Base-by-base conservation (phyloP, 2,329 filamentous ascomycete genomes). In the Colletotrichum graminicola region DNA sequence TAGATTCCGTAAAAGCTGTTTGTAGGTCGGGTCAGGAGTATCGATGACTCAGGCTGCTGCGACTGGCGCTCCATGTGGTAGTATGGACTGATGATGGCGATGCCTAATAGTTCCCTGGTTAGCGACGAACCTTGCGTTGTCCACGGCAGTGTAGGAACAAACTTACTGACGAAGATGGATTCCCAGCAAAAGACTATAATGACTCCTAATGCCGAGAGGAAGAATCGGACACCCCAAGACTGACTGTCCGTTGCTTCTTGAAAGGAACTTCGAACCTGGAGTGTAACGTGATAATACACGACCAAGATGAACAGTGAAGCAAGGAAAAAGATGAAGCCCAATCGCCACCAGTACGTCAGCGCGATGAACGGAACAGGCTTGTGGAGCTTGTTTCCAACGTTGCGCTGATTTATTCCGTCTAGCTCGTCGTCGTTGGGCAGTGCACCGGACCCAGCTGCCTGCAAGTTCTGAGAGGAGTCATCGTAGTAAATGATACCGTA, bases 1-100 rank as follows among this genome's bases (percentile, higher is more conserved):
- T 79, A 78, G 71, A 88, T 71, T 0, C 84, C 85, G 0, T 81
- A 83, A 47, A 87, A 84, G 3, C 82, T 81, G 66, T 87, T 86
- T 0, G 83, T 84, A 1, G 81, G 80, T 0, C 82, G 80, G 1
- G 80, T 81, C 21, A 85, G 74, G 10, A 85, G 77, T 21, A 86
- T 81, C 6, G 82, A 82, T 16, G 80, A 78, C 29, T 76, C 75
- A 11, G 81, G 78, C 1, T 77, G 76, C 71, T 80, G 80, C 52
- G 81, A 78, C 4, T 76, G 78, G 2, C 74, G 56, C 2, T 77
- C 75, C 74, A 87, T 82, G 52, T 83, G 78, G 29, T 81, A 79
- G 73, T 83, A 86, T 1, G 85, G 85, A 18, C 80, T 80, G 47
- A 85, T 79, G 62, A 82, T 82, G 11, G 84, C 82, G 56, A 86